Base-by-base conservation (phyloP, 306 rosid genomes). In the Quillaja saponaria region DNA sequence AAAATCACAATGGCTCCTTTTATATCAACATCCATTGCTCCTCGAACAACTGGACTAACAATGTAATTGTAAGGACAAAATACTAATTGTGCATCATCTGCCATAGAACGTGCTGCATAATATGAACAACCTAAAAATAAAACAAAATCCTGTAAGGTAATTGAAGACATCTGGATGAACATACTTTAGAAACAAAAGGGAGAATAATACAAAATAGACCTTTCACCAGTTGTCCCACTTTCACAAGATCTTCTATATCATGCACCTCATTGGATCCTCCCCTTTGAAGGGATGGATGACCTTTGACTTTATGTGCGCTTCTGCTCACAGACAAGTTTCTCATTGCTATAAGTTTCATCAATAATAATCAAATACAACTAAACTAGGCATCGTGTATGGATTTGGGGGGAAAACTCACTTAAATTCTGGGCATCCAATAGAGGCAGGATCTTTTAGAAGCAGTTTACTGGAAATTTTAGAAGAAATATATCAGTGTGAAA, bases 41-140 rank as follows among this genome's bases (percentile, higher is more conserved):
- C 90, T 39, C 98, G 85, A 67, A 91, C 84, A 63, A 91, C 88
- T 42, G 98, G 98, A 82, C 84, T 91, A 71, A 91, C 62, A 76
- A 91, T 69, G 78, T 88, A 91, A 76, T 34, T 91, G 70, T 91
- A 91, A 49, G 98, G 98, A 59, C 98, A 91, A 75, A 91, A 91
- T 50, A 91, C 91, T 82, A 91, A 57, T 25, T 82, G 81, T 31
- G 98, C 98, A 57, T 86, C 91, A 21, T 76, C 86, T 37, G 96
- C 80, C 98, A 91, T 80, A 34, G 86, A 65, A 58, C 95, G 95
- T 14, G 97, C 96, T 35, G 95, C 97, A 74, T 91, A 91, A 77
- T 88, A 91, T 55, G 97, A 81, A 75, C 97, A 91, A 55, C 97
- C 96, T 88, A 79, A 50, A 77, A 75, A 57, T 42, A 15, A 17